phyloP scores from a whole-genome alignment of 2,329 filamentous ascomycete genomes.

The Moelleriella libera region DNA sequence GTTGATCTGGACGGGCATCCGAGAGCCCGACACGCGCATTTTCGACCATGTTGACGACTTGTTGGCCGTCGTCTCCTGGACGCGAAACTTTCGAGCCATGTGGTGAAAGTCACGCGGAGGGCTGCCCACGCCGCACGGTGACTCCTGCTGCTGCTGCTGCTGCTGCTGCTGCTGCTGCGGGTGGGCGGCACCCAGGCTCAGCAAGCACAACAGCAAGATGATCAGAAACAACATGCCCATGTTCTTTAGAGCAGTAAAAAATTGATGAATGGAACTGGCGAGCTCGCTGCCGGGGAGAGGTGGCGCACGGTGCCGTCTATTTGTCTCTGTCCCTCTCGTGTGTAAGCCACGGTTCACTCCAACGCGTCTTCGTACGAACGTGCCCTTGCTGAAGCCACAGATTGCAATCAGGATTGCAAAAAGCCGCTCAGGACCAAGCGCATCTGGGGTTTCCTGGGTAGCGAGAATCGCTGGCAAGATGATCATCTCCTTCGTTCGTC shows the following conservation, averaged over 20 bases:
- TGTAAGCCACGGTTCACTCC: too few species aligned
- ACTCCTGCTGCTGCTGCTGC: background rate
- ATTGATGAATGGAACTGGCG: too few species aligned
- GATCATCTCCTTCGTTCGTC: too few species aligned
- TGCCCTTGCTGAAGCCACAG: too few species aligned
- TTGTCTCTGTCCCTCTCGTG: background rate
- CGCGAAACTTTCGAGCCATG: background rate
- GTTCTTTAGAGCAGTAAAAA: too few species aligned
- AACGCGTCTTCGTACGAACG: too few species aligned
- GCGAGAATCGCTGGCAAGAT: too few species aligned
- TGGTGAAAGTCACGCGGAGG: background rate
- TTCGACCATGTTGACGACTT: background rate
- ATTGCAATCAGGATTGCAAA: too few species aligned
- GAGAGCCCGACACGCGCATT: background rate
- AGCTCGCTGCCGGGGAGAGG: background rate
- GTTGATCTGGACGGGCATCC: background rate
- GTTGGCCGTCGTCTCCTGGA: background rate
- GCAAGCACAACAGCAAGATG: background rate
- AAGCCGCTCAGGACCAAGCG: too few species aligned
- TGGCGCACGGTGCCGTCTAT: background rate
- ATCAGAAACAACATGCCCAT: background rate
- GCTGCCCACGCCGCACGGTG: background rate
- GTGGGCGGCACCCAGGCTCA: background rate
- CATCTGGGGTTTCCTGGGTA: too few species aligned
- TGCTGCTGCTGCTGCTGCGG: too few species aligned